Evolutionary conservation across 2,329 filamentous ascomycete genomes (phyloP), one percentile per base, ranked within the genome.

Genomic region (Lasiodiplodia hormozganensis): DNA sequence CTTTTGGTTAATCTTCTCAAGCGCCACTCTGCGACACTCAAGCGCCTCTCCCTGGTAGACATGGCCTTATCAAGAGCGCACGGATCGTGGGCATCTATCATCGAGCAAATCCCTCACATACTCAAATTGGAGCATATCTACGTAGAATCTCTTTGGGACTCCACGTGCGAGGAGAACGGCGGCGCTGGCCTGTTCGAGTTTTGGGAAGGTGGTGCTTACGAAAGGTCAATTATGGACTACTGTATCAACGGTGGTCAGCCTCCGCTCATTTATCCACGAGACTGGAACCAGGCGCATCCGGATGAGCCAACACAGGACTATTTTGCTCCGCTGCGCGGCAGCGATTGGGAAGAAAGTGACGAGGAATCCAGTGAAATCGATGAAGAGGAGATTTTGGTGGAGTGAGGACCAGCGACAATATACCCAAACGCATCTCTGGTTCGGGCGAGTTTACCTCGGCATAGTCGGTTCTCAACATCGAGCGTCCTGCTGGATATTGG

Each of bases 81-180:
- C 3, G 65, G 65, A 21, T 62, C 65, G 14, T 69, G 68, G 68
- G 52, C 67, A 43, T 57, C 38, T 23, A 67, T 70, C 23, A 68
- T 74, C 16, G 65, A 66, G 43, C 56, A 71, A 47, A 70, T 75
- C 6, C 72, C 73, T 5, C 51, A 65, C n/a, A 64, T 71, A 4
- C 51, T 74, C 18, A 56, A 68, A 4, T 67, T 75, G 25, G 62
- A 71, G 23, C 65, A 69, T 25, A 68, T 74, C 1, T 72, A 74
- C 57, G 43, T 73, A n/a, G 72, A 73, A 47, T 71, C 69, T 18
- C 52, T 75, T 23, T 71, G 70, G 67, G 72, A 74, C 21, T 53
- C 58, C 3, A 62, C 38, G 10, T 68, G 65, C 14, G 43, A 53
- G 25, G 65, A 52, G 7, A 52, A 62, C 6, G 65, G 65, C 28